Evolutionary conservation across 1,284 basidiomycete species (phyloP), one percentile per base, ranked within the genome.

Genomic region (Cryptococcus neoformans): DNA sequence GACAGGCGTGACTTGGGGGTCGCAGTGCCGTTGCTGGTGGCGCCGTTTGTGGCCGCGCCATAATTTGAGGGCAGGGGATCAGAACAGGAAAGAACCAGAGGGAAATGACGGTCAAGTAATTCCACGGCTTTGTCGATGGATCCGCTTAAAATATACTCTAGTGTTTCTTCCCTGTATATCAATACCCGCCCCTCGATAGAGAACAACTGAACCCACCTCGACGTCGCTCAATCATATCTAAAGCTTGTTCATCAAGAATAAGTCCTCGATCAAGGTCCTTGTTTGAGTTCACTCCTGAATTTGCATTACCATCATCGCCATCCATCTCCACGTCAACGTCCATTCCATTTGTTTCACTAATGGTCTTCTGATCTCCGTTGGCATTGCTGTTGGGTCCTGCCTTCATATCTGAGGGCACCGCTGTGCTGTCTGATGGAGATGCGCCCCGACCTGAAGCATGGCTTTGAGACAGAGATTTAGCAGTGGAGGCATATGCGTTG

Each of bases 131-230:
- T 60, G 9, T 62, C 45, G 49, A 76, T 70, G 8, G 70, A 63
- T 0, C 74, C 74, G 44, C 65, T 71, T 7, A 76, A 63, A 16
- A 76, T 69, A 50, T 63, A 59, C 59, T 76, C 66, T 46, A 76
- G 59, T 47, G 75, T 72, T 4, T 52, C 73, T 75, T 50, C 42
- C 8, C n/a, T 12, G 50, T 11, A 34, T 14, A 21, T 36, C 16
- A 49, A n/a, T 17, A 40, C 4, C 36, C n/a, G 46, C 6, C 6
- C 28, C 28, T 28, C 28, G 12, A 34, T 16, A 5, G 16, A 16
- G 36, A 51, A 34, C 14, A n/a, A 14, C 1, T 14, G 0, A 38
- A 65, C 68, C 55, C 55, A 74, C 74, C 67, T 54, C 72, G 47
- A 16, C 74, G 56, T 44, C 62, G 56, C 51, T 75, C 70, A 34